Percentiles rank a stretch among this genome's conserved stretches.
Conservation (phyloP, 305 asterid species). For the Andrographis paniculata region DNA sequence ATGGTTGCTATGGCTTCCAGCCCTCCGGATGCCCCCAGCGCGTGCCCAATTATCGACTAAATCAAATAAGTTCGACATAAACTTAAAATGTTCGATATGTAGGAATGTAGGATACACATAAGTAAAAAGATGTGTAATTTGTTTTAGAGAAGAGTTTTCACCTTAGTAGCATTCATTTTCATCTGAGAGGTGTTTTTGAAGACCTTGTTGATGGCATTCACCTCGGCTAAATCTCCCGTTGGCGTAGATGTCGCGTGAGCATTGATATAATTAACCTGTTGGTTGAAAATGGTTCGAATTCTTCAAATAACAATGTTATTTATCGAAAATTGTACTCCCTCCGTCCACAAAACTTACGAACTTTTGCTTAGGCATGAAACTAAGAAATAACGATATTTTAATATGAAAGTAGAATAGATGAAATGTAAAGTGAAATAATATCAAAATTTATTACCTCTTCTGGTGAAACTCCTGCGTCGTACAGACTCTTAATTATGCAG, state of each 20-base stretch:
- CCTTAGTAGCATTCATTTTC: conserved; percentile 71
- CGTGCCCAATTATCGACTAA: conserved; percentile 70
- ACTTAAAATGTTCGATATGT: too few relatives aligned
- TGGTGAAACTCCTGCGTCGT: conserved; percentile 64
- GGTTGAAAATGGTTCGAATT: not conserved
- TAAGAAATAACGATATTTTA: too few relatives aligned
- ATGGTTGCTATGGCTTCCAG: conserved; percentile 66
- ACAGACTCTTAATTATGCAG: conserved; percentile 50
- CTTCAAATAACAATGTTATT: too few relatives aligned
- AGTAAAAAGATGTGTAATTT: too few relatives aligned
- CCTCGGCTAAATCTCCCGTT: conserved; percentile 54
- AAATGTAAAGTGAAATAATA: not conserved
- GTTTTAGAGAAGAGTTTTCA: not conserved
- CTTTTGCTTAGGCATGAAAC: too few relatives aligned
- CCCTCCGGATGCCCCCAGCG: conserved; percentile 73
- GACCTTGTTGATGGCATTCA: conserved; percentile 48
- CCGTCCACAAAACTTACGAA: too few relatives aligned
- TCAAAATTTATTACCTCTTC: conserved; percentile 42
- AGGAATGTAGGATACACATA: too few relatives aligned
- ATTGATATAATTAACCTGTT: conserved; percentile 66
- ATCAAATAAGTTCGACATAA: not conserved
- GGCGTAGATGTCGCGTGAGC: conserved; percentile 59
- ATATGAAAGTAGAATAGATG: too few relatives aligned
- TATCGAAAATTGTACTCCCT: too few relatives aligned
- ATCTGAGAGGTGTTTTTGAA: conserved; percentile 43